Evolutionary conservation across 2,329 filamentous ascomycete genomes (phyloP), one percentile per base, ranked within the genome.

Genomic region (Didymella exigua): DNA sequence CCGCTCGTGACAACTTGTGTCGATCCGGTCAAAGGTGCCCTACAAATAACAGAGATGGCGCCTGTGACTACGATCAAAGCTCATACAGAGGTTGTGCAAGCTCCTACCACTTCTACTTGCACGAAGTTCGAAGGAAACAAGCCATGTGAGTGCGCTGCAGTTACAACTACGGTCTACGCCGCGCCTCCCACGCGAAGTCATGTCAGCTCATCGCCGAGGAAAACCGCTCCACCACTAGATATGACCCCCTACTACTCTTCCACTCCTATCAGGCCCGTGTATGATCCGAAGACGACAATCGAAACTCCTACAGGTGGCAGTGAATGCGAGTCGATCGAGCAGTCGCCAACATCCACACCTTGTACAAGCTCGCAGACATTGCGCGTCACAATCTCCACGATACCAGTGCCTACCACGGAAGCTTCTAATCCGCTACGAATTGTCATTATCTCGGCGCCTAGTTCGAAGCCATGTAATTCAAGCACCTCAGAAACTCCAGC

Each of bases 1-100:
- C 52, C 63, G 8, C 51, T 72, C 6, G 42, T 66, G 2, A 65
- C 62, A 0, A 49, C 59, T 0, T 72, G 69, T 18, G 50, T 65
- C 2, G 23, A 37, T 1, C 51, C 51, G 23, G 33, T 40, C 11
- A 36, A 49, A 6, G 51, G 45, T 4, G 23, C 9, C 11, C 4
- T 54, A 4, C 29, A 40, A 13, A 45, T 54, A n/a, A 49, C 51
- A 2, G 13, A 38, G 2, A 54, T 49, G 45, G 40, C 51, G 13
- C 51, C 45, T 9, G 23, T 31, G 9, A 40, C 51, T 24, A 54
- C 43, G 2, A 24, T 54, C 14, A 21, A 10, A 13, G 50, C 50
- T 3, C 43, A 54, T 19, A 26, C 19, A 27, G 50, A 31, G 10
- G 14, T 38, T 3, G 26, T 26, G 2, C 23, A 26, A 19, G 43